Percentiles rank a stretch among this genome's conserved stretches.
Conservation (phyloP, 78 protist species). For the Cavenderia fasciculata region DNA sequence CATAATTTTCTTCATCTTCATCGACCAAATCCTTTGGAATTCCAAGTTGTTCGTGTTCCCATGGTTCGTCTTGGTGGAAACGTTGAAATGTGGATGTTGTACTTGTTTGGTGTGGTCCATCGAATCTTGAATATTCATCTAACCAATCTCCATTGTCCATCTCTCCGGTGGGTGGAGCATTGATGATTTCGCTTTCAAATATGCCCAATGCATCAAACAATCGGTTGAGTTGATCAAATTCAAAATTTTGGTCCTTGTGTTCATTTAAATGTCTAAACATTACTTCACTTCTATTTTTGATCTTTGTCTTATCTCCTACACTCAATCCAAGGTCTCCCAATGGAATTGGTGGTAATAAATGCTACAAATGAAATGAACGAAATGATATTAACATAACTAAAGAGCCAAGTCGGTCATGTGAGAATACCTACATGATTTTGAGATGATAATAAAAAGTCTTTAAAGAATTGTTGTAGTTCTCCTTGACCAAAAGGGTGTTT, state of each 20-base stretch:
- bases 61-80: background rate
- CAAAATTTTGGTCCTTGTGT: background rate
- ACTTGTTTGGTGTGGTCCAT: background rate
- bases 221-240: conserved; percentile 39
- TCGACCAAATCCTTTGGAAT: background rate
- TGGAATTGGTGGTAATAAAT: conserved; percentile 17
- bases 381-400: no score
- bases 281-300: conserved; percentile 54
- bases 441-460: conserved; percentile 56
- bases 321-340: conserved; percentile 19
- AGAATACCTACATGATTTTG: conserved; percentile 13
- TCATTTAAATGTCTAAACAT: conserved; percentile 45
- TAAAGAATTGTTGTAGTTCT: conserved; percentile 32
- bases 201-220: conserved; percentile 41
- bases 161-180: no score
- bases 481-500: conserved; percentile 1
- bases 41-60: background rate
- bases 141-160: conserved; percentile 23
- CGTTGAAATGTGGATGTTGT: no score
- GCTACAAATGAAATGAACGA: conserved; percentile 11
- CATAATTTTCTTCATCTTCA: conserved; percentile 28
- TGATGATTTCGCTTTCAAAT: no score
- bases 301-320: conserved; percentile 15
- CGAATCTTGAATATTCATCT: conserved; percentile 12
- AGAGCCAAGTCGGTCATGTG: no score